phyloP scores from a whole-genome alignment of 768 basidiomycete species.

The Lepiota subincarnata region DNA sequence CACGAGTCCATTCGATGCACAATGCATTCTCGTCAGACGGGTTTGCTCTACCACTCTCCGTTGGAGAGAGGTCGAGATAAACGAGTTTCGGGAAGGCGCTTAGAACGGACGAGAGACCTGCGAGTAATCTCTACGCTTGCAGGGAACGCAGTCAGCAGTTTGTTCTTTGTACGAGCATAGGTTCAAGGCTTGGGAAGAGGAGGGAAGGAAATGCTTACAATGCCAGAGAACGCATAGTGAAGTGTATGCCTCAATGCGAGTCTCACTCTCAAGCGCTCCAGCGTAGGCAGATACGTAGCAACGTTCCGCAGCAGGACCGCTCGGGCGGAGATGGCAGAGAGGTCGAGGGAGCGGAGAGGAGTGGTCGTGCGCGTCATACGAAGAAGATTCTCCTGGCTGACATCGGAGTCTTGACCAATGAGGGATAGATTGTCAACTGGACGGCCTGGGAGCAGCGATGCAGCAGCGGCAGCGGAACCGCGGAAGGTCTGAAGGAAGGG shows the following conservation, averaged over 20 bases:
- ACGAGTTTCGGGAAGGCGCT: conserved; percentile 44
- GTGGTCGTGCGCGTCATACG: conserved; percentile 43
- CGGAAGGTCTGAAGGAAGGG: conserved; percentile 52
- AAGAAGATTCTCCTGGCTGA: conserved; percentile 48
- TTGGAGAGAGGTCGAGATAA: conserved; percentile 59
- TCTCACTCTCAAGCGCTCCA: conserved; percentile 50
- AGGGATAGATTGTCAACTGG: conserved; percentile 55
- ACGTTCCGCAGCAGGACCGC: conserved; percentile 53
- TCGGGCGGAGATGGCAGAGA: conserved; percentile 56
- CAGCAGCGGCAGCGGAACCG: conserved; percentile 56
- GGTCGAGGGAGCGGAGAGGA: conserved; percentile 52
- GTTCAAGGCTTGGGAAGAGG: conserved; percentile 10
- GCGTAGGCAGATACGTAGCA: conserved; percentile 43
- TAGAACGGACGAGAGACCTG: conserved; percentile 56
- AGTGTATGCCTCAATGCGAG: conserved; percentile 64
- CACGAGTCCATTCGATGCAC: conserved; percentile 50
- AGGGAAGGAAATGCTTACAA: conserved; percentile 42
- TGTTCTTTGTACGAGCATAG: neutral
- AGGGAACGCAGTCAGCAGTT: conserved; percentile 3
- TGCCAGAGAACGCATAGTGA: conserved; percentile 59
- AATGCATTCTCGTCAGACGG: conserved; percentile 46
- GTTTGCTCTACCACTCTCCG: conserved; percentile 42
- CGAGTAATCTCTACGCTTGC: conserved; percentile 46
- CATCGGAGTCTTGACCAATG: conserved; percentile 50
- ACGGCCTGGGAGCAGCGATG: conserved; percentile 55